Conservation (phyloP, 495 filamentous ascomycete genomes). For the Talaromyces liani region DNA sequence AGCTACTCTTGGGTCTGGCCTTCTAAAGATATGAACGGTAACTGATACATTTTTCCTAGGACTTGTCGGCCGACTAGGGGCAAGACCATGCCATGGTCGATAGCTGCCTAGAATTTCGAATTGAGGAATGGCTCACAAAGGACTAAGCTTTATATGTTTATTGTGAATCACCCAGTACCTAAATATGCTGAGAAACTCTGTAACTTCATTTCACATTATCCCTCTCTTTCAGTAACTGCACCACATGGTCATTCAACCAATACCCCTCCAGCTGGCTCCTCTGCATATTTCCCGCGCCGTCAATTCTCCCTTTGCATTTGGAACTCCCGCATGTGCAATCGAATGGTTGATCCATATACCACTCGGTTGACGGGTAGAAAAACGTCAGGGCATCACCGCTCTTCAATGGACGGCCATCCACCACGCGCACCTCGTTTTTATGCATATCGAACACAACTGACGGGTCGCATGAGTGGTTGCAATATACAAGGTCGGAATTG, state of each 20-base stretch:
- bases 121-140: too few species aligned
- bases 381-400: constrained; percentile 54
- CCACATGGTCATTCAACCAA: constrained; percentile 34
- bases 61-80: too few species aligned
- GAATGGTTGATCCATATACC: constrained; percentile 56
- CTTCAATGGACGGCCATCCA: constrained; percentile 33
- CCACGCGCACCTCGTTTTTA: constrained; percentile 40
- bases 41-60: too few species aligned
- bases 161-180: too few species aligned
- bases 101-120: too few species aligned
- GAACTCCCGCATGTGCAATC: constrained; percentile 44
- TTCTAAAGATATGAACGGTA: too few species aligned
- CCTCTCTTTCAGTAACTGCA: constrained; percentile 19
- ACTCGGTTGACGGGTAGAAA: constrained; percentile 63
- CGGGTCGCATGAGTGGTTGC: constrained; percentile 57
- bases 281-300: constrained; percentile 14
- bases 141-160: too few species aligned
- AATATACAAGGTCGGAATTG: constrained; percentile 55
- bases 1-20: too few species aligned
- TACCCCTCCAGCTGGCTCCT: constrained; percentile 23
- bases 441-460: constrained; percentile 53
- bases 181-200: not conserved
- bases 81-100: too few species aligned
- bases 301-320: not conserved
- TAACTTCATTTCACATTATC: constrained; percentile 1